phyloP scores from a whole-genome alignment of 768 basidiomycete species.

The Cystofilobasidium bisporidii region DNA sequence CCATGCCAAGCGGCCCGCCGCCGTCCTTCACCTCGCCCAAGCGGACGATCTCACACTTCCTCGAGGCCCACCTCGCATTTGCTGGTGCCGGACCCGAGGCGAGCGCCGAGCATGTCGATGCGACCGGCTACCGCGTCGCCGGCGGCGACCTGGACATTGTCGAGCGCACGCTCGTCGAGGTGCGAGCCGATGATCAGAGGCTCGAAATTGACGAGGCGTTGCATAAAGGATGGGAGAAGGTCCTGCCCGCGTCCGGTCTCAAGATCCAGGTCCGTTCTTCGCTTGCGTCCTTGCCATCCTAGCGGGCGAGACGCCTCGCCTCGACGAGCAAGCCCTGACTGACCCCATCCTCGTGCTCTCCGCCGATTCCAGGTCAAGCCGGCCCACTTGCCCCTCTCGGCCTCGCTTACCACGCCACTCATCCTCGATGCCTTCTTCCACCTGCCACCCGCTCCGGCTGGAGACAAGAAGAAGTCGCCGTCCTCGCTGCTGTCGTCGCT shows the following conservation, averaged over 20 bases:
- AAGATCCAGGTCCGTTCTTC: not conserved
- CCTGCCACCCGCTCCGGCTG: not conserved
- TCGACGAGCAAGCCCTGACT: no score
- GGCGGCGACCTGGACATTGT: constrained; percentile 8
- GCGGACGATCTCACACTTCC: constrained; percentile 1
- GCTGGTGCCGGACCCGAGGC: constrained; percentile 2
- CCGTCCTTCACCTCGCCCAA: constrained; percentile 3
- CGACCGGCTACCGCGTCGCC: not conserved
- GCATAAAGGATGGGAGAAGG: not conserved
- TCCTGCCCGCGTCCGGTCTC: not conserved
- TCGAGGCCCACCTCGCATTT: constrained; percentile 19
- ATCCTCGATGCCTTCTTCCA: not conserved
- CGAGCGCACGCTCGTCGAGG: not conserved
- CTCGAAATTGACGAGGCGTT: not conserved
- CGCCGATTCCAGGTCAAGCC: not conserved
- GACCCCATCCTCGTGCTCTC: not conserved
- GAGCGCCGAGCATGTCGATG: not conserved
- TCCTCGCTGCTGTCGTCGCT: not conserved
- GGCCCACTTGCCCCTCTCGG: not conserved
- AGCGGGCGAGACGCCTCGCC: no score
- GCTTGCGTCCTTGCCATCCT: not conserved
- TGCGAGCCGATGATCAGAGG: not conserved
- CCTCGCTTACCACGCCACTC: not conserved
- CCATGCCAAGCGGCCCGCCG: not conserved
- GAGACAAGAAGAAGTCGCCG: constrained; percentile 5